A percentile compares a stretch with the other conserved stretches of the same genome.
Conservation (phyloP, 1,139 yeast genomes). For the Pichia norvegensis region DNA sequence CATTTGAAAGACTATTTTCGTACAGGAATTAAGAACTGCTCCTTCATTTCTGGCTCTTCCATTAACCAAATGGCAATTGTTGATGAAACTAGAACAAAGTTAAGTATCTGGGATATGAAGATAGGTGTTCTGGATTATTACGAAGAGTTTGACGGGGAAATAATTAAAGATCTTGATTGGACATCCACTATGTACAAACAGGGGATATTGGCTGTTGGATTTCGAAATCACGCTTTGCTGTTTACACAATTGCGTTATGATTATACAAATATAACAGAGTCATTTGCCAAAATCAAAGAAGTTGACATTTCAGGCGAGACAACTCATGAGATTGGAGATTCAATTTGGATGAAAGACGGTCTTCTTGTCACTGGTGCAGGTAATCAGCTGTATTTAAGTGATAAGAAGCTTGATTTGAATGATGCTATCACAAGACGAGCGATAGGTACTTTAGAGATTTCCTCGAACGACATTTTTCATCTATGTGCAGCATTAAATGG, state of each 20-base stretch:
- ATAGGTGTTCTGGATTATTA: constrained; percentile 62
- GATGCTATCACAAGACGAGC: constrained; percentile 41
- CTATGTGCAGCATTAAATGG: constrained; percentile 77
- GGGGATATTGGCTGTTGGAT: constrained; percentile 76
- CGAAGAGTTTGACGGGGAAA: constrained; percentile 28
- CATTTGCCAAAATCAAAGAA: constrained; percentile 68
- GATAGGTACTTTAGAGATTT: constrained; percentile 41
- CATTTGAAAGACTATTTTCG: constrained; percentile 37
- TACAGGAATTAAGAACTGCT: constrained; percentile 49
- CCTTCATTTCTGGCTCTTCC: constrained; percentile 63
- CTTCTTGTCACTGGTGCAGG: constrained; percentile 80
- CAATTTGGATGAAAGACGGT: constrained; percentile 77
- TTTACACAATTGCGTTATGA: constrained; percentile 83
- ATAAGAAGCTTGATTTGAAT: constrained; percentile 53
- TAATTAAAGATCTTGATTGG: constrained; percentile 69
- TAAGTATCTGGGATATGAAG: constrained; percentile 72
- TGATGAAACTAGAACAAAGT: constrained; percentile 39
- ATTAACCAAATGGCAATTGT: constrained; percentile 69
- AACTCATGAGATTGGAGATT: constrained; percentile 77
- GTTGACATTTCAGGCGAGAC: constrained; percentile 68
- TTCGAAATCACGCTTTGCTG: constrained; percentile 49
- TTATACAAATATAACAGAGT: constrained; percentile 71
- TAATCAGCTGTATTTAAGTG: constrained; percentile 79
- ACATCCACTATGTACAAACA: constrained; percentile 62
- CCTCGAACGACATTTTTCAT: constrained; percentile 47